These are phyloP conservation scores for Acrasis kona DNA, from an alignment of 78 protist genomes.

Conservation along the genomic window DNA sequence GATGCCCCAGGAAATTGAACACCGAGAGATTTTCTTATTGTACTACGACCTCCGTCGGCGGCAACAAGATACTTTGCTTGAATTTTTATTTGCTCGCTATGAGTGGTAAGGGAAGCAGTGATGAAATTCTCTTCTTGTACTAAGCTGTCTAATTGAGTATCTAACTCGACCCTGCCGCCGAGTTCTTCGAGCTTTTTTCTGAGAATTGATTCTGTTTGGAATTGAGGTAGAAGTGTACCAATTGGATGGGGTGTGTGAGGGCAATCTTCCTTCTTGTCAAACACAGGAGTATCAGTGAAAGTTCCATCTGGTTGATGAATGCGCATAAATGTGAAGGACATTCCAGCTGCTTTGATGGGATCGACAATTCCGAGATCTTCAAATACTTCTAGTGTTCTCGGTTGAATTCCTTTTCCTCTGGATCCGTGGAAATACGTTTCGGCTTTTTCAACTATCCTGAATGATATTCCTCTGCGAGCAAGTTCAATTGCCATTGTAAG, in stretches of 20 bases:
- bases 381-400: neutral
- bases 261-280: neutral
- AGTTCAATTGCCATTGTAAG: neutral
- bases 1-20: neutral
- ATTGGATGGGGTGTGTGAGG: neutral
- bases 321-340: neutral
- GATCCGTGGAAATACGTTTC: neutral
- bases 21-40: neutral
- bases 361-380: neutral
- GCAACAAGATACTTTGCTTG: conserved; percentile 17
- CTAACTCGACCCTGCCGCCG: neutral
- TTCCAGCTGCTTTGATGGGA: too few species aligned
- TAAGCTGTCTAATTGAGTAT: neutral
- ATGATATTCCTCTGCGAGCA: neutral
- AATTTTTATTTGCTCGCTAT: neutral
- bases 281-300: neutral
- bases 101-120: neutral
- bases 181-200: neutral
- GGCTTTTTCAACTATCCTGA: neutral
- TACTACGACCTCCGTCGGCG: conserved; percentile 30
- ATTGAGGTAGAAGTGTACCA: neutral
- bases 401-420: neutral
- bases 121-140: neutral
- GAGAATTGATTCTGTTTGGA: neutral
- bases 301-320: neutral